Base-by-base conservation (phyloP, 2,329 filamentous ascomycete species). In the Diaporthe capsici region DNA sequence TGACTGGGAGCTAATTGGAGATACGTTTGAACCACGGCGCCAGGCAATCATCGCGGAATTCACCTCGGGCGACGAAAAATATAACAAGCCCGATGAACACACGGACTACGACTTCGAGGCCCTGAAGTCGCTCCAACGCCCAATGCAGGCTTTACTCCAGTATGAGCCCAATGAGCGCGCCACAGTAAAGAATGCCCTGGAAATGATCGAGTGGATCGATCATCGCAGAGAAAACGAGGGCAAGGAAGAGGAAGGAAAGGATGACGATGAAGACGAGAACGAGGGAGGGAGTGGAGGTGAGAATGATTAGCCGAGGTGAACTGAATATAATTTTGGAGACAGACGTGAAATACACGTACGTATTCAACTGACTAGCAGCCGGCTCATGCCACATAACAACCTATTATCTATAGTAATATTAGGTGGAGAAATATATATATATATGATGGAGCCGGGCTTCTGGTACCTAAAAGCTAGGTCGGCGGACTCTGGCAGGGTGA, bases 141-240 rank as follows among this genome's bases (percentile, higher is more conserved):
- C 61, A 22, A 47, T 65, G 9, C 17, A 34, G 42, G 42, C 25
- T 34, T 34, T 65, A 34, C 61, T 65, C 15, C 61, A 12, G 1
- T 34, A 22, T 34, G 25, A 65, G 42, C 61, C 61, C 20, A 13
- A 34, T 7, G 10, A 34, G 2, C 63, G 63, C 6, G 12, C 2
- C 20, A 37, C 10, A 34, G 17, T 51, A 3, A 51, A n/a, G 28
- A 28, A 37, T 34, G 20, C 28, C 5, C 17, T 67, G 20, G 9
- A 37, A 67, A 20, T 67, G 63, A 37, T 67, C 9, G 28, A 67
- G 44, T 67, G 44, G 63, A 20, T 67, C 51, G 44, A 37, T 34
- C 20, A 67, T 51, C 28, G 44, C 20, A 49, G 63, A 67, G 28
- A 63, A 12, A 15, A 15, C 1, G 28, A 9, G 5, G 2, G 44